Base-by-base conservation (phyloP, 2,329 filamentous ascomycete genomes). In the Aspergillus caelatus region DNA sequence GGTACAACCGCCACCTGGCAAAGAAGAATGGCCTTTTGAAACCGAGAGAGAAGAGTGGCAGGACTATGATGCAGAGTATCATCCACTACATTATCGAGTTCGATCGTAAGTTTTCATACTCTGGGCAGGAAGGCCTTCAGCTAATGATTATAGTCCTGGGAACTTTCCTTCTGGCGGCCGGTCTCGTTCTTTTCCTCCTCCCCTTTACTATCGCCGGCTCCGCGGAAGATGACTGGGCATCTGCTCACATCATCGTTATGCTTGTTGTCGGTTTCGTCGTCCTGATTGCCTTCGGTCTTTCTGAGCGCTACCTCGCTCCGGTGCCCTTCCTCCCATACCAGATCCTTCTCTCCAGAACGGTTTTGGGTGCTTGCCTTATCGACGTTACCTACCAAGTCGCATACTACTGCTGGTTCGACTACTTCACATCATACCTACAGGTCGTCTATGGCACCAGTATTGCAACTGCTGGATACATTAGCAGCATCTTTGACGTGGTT, bases 21-120 rank as follows among this genome's bases (percentile, higher is more conserved):
- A 77, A 79, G 66, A 82, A 81, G 61, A 70, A 77, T 30, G 87
- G 87, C 2, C 67, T 89, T 1, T 75, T 86, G 19, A 34, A 39
- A 1, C 68, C 76, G 16, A 75, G 73, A 28, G 67, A 70, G 3
- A 69, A 77, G 11, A 78, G 77, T 62, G 79, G 79, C 4, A 77
- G 86, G 32, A 83, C 77, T 1, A n/a, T 76, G 2, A n/a, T 72
- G 6, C 77, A 85, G 68, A 82, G 79, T 3, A 50, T 86, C 21
- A 71, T 75, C 57, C 76, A 84, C 71, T 88, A 88, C 72, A 70
- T 80, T 28, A 76, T 83, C 41, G 84, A 90, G 67, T 87, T 90
- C 63, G 88, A 91, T 70, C 68, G 79, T 80, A 50, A 67, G 74
- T 70, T 26, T 16, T n/a, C 46, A 28, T 50, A 8, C 26, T 19